A percentile compares a stretch with the other conserved stretches of the same genome.
phyloP scores from a whole-genome alignment of 2,329 filamentous ascomycete genomes.

The Venturia asperata region DNA sequence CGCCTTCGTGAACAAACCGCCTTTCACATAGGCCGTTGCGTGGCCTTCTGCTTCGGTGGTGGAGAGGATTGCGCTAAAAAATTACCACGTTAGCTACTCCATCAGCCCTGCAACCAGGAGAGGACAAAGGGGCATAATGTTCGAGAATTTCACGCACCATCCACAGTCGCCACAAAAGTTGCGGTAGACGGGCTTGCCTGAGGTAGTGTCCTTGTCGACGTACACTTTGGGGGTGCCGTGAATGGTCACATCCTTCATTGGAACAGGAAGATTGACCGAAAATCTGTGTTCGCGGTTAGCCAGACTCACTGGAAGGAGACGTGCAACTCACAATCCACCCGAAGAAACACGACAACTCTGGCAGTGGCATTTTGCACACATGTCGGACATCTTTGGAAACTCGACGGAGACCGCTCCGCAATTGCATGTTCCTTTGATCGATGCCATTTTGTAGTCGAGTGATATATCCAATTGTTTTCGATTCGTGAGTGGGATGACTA shows the following conservation, averaged over 20 bases:
- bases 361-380: conserved; percentile 1
- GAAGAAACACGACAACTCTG: not conserved
- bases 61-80: not conserved
- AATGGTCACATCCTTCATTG: not conserved
- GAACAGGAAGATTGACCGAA: not conserved
- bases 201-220: not conserved
- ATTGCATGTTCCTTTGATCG: conserved; percentile 7
- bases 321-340: not conserved
- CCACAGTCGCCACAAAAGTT: conserved; percentile 2
- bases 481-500: too few relatives aligned
- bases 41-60: not conserved
- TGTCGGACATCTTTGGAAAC: not conserved
- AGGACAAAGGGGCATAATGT: not conserved
- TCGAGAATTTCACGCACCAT: not conserved
- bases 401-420: not conserved
- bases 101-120: not conserved
- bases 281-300: not conserved
- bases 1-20: not conserved
- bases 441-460: not conserved
- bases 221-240: not conserved
- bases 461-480: too few relatives aligned
- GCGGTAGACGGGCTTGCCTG: not conserved
- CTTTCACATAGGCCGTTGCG: not conserved
- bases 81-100: not conserved
- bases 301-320: not conserved